Conservation (phyloP, 1,139 yeast genomes). For the Komagataea norvegica region DNA sequence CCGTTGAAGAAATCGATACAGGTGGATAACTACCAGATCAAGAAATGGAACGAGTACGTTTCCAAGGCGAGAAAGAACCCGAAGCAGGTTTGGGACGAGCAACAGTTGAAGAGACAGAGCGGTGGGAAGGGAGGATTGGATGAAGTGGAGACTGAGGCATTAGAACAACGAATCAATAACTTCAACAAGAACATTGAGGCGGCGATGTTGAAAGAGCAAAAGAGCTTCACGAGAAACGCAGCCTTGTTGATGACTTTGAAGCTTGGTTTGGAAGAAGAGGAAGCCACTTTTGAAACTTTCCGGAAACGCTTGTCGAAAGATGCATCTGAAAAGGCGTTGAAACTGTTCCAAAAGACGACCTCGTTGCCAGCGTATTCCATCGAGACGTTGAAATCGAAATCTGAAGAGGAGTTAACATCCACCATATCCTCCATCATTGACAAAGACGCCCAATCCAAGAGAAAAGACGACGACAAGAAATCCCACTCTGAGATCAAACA, state of each 20-base stretch:
- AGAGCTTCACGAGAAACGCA: constrained; percentile 19
- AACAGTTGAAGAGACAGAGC: constrained; percentile 28
- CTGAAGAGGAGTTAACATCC: constrained; percentile 13
- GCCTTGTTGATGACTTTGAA: constrained; percentile 19
- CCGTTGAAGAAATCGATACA: constrained; percentile 60
- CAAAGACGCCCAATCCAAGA: constrained; percentile 14
- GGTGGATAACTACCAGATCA: constrained; percentile 66
- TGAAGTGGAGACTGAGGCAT: constrained; percentile 22
- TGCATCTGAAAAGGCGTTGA: constrained; percentile 22
- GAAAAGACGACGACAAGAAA: constrained; percentile 19
- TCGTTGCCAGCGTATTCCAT: constrained; percentile 15
- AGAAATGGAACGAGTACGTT: constrained; percentile 72
- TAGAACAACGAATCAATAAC: constrained; percentile 24
- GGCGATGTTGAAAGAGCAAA: constrained; percentile 26
- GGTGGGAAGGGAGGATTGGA: constrained; percentile 23
- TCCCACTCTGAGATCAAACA: constrained; percentile 21
- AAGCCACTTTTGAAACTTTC: constrained; percentile 14
- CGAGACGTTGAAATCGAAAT: constrained; percentile 13
- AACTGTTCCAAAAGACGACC: constrained; percentile 18
- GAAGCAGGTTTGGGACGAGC: constrained; percentile 52
- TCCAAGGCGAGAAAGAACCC: constrained; percentile 45
- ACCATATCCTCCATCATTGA: constrained; percentile 14
- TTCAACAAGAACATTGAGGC: constrained; percentile 28
- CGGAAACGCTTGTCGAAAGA: constrained; percentile 13
- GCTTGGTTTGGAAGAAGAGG: constrained; percentile 17